These are phyloP conservation scores for Aureobasidium sp. DNA, from an alignment of 2,329 filamentous ascomycete genomes.

Conservation along the genomic window DNA sequence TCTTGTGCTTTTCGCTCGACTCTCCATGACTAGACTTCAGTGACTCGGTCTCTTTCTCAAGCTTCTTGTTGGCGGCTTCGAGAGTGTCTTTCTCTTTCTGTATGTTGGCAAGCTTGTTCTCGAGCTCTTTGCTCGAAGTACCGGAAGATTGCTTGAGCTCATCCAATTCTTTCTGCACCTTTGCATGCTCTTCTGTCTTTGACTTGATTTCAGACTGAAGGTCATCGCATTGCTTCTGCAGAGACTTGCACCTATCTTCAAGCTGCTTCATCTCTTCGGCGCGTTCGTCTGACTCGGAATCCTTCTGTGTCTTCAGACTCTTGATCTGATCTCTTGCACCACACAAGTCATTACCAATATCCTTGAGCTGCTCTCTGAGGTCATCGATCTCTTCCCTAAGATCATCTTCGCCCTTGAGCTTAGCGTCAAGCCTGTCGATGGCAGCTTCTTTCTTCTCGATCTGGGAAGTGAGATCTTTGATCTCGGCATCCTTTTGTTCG, in stretches of 20 bases:
- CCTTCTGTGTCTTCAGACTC: constrained; percentile 58
- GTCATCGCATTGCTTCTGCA: constrained; percentile 60
- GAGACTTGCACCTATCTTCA: constrained; percentile 22
- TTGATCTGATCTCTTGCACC: constrained; percentile 72
- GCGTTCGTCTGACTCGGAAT: constrained; percentile 25
- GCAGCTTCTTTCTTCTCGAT: constrained; percentile 58
- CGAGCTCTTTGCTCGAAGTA: constrained; percentile 53
- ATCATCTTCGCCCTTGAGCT: constrained; percentile 68
- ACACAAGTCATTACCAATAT: constrained; percentile 76
- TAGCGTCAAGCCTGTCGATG: constrained; percentile 64
- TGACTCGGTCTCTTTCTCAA: constrained; percentile 64
- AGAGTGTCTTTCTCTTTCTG: constrained; percentile 57
- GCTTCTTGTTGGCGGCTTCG: constrained; percentile 54
- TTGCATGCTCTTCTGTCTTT: constrained; percentile 16
- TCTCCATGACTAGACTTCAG: constrained; percentile 43
- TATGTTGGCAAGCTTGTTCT: constrained; percentile 34
- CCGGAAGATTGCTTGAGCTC: constrained; percentile 15
- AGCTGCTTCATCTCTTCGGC: constrained; percentile 25
- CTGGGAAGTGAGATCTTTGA: constrained; percentile 23
- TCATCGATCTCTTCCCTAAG: constrained; percentile 80
- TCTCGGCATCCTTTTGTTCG: constrained; percentile 15
- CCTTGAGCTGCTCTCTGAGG: constrained; percentile 69
- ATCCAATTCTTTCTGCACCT: constrained; percentile 17
- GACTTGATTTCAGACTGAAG: constrained; percentile 30
- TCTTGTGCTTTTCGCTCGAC: constrained; percentile 46